Percentiles rank a stretch among this genome's conserved stretches.
Evolutionary conservation across 805 yeast species (phyloP).

Genomic region (Spathaspora arborariae): DNA sequence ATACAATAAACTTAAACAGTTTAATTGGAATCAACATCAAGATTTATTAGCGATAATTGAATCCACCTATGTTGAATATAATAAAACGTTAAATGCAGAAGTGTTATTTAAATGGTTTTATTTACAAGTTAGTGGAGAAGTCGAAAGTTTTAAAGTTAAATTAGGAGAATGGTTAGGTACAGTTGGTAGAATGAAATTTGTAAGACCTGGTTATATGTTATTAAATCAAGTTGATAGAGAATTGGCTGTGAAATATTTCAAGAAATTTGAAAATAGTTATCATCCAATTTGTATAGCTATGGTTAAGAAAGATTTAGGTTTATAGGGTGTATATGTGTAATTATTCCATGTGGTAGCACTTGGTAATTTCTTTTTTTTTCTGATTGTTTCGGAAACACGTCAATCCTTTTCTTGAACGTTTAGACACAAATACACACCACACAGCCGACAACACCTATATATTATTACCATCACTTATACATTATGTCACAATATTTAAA

Average conservation of each 20-base stretch:
- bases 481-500: slow-evolving; percentile 10
- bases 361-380: neutral
- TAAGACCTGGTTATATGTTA: slow-evolving; percentile 76
- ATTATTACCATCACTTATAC: neutral
- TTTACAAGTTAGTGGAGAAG: slow-evolving; percentile 55
- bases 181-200: slow-evolving; percentile 93
- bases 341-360: no score
- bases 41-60: slow-evolving; percentile 30
- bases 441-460: neutral
- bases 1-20: slow-evolving; percentile 39
- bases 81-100: slow-evolving; percentile 68
- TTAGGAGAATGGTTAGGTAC: slow-evolving; percentile 85
- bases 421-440: neutral
- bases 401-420: slow-evolving; percentile 1
- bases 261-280: slow-evolving; percentile 53
- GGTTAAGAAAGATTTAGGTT: slow-evolving; percentile 78
- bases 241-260: slow-evolving; percentile 65
- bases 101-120: slow-evolving; percentile 75
- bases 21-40: slow-evolving; percentile 34
- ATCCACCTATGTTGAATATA: slow-evolving; percentile 37
- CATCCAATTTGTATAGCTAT: slow-evolving; percentile 82
- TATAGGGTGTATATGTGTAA: no score
- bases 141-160: slow-evolving; percentile 41
- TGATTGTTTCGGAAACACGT: neutral
- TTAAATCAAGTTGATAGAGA: slow-evolving; percentile 60